A percentile compares a stretch with the other conserved stretches of the same genome.
Evolutionary conservation across 495 filamentous ascomycete genomes (phyloP).

Genomic region (Parathielavia hyrcaniae): DNA sequence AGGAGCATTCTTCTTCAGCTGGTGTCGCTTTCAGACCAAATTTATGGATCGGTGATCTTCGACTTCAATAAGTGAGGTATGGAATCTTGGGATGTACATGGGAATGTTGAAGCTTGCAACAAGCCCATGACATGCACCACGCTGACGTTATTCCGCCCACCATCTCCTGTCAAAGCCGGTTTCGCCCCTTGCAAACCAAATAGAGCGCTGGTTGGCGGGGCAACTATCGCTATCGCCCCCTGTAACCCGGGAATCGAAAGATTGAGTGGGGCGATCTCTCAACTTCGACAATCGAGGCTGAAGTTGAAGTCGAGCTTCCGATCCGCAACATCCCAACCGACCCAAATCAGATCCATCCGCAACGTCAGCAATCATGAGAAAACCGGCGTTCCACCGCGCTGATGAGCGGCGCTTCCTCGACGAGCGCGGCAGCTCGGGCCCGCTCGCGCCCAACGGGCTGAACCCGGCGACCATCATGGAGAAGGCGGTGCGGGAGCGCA

Average conservation of each 20-base stretch:
- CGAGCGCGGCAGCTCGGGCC: conserved; percentile 54
- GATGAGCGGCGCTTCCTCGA: conserved; percentile 72
- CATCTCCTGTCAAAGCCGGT: too few relatives aligned
- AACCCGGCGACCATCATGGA: conserved; percentile 89
- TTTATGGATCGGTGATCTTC: too few relatives aligned
- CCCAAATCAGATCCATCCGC: background rate
- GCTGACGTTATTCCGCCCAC: background rate
- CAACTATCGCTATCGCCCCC: conserved; percentile 6
- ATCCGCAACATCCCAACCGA: background rate
- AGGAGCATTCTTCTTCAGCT: conserved; percentile 37
- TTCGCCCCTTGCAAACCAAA: conserved; percentile 5
- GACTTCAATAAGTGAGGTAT: background rate
- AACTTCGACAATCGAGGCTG: background rate
- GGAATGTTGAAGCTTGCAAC: background rate
- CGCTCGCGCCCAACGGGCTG: conserved; percentile 59
- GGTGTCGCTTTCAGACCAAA: too few relatives aligned
- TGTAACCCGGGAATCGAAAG: background rate
- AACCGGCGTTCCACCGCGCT: conserved; percentile 53
- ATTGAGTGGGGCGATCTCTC: background rate
- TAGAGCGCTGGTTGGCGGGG: background rate
- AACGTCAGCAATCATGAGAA: conserved; percentile 21
- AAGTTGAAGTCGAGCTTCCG: background rate
- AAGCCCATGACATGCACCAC: background rate
- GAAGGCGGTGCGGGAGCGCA: conserved; percentile 87
- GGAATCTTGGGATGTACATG: background rate